Evolutionary conservation across 208 protist species (phyloP).

Genomic region (Leishmania braziliensis): DNA sequence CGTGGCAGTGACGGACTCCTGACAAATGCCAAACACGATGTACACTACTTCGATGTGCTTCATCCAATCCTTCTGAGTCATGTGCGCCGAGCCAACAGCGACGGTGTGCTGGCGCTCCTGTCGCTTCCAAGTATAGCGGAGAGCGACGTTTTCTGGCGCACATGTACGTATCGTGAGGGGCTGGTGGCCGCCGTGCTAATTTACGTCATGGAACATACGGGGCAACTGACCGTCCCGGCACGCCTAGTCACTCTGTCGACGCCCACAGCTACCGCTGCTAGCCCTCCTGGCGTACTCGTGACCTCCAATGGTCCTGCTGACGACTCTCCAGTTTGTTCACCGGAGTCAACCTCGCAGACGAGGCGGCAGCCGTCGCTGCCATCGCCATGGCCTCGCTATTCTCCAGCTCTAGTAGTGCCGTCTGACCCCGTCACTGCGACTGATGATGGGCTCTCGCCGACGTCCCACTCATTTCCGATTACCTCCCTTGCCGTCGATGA

Average conservation of each 20-base stretch:
- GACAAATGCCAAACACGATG: constrained; percentile 1
- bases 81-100: constrained; percentile 44
- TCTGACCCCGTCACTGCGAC: background rate
- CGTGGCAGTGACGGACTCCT: too few relatives aligned
- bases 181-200: constrained; percentile 52
- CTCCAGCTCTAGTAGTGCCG: background rate
- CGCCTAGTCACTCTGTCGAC: background rate
- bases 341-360: background rate
- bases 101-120: constrained; percentile 48
- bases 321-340: background rate
- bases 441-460: background rate
- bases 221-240: constrained; percentile 7
- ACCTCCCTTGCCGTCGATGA: constrained; percentile 22
- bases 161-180: constrained; percentile 70
- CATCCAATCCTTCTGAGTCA: constrained; percentile 67
- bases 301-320: background rate
- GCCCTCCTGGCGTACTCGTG: background rate
- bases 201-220: constrained; percentile 31
- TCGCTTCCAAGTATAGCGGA: constrained; percentile 39
- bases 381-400: background rate
- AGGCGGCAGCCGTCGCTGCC: too few relatives aligned
- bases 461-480: background rate
- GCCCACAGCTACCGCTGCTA: background rate
- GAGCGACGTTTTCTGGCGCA: constrained; percentile 67
- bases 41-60: constrained; percentile 56